Evolutionary conservation across 2,329 filamentous ascomycete species (phyloP), one percentile per base, ranked within the genome.

Genomic region (Ophiostoma quercus): DNA sequence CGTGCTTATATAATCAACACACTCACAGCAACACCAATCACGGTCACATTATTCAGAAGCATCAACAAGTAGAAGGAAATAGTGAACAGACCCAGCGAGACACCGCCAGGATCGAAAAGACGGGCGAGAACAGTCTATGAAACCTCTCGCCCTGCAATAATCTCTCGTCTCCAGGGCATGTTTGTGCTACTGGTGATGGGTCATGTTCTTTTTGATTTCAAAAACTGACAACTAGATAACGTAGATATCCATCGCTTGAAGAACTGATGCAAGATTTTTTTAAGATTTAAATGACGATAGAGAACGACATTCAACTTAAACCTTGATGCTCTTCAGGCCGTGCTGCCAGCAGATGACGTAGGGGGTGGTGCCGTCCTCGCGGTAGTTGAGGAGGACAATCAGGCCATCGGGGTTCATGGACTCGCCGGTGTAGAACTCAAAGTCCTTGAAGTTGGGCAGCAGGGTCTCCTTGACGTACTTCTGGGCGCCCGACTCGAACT

Each of bases 371-470:
- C 95, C 95, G 77, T 98, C 95, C 81, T 97, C 94, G 77, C 95
- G 94, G 88, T 97, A 99, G 87, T 97, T 96, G 79, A 97, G 90
- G 75, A 97, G 91, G 74, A 94, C 85, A 77, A 97, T 85, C 95
- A 97, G 96, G 84, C 90, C 94, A 78, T 97, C 92, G 76, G 91
- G 89, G 82, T 96, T 88, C 92, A 96, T 96, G 76, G 88, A 90
- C 85, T 95, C 90, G 83, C 94, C 94, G 76, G 91, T 92, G 82
- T 91, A 91, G 83, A 97, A 94, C 81, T 98, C 94, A 81, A 90
- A 96, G 85, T 98, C 92, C 85, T 96, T 94, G 87, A 97, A 97
- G 84, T 92, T 94, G 80, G 79, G 83, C 71, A 90, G 84, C 75
- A 97, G 85, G 79, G 87, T 88, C 85, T 92, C 90, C 87, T 96